phyloP scores from a whole-genome alignment of 176 grass and related monocot genomes.

The Oryza glumipatula region DNA sequence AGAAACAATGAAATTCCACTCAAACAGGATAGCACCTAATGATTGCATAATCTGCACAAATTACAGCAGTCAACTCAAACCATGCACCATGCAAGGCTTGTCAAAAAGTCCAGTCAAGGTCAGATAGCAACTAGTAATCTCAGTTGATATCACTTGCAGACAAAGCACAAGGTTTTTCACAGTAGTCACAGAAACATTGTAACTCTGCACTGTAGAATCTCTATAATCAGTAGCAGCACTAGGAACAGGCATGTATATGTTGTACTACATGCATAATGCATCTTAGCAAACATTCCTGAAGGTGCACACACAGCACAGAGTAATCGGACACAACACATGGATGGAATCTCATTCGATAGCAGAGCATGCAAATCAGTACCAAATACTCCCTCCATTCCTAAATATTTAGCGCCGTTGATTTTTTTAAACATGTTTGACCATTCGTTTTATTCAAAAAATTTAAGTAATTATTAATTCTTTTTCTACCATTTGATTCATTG shows the following conservation, averaged over 20 bases:
- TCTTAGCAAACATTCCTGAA: background rate
- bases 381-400: background rate
- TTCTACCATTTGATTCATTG: too few species aligned
- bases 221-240: background rate
- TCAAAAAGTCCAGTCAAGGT: background rate
- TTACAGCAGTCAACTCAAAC: background rate
- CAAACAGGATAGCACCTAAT: background rate
- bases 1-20: background rate
- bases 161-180: background rate
- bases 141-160: too few species aligned
- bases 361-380: constrained; percentile 15
- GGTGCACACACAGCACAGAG: background rate
- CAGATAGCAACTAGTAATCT: background rate
- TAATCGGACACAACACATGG: background rate
- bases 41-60: background rate
- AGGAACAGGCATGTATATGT: too few species aligned
- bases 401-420: too few species aligned
- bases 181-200: background rate
- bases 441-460: too few species aligned
- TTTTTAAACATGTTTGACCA: too few species aligned
- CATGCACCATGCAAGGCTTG: background rate
- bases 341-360: background rate
- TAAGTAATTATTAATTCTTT: too few species aligned
- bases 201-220: background rate
- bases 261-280: background rate